Percentiles rank a stretch among this genome's conserved stretches.
Conservation (phyloP, 2,329 filamentous ascomycete species). For the Aulographum hederae region DNA sequence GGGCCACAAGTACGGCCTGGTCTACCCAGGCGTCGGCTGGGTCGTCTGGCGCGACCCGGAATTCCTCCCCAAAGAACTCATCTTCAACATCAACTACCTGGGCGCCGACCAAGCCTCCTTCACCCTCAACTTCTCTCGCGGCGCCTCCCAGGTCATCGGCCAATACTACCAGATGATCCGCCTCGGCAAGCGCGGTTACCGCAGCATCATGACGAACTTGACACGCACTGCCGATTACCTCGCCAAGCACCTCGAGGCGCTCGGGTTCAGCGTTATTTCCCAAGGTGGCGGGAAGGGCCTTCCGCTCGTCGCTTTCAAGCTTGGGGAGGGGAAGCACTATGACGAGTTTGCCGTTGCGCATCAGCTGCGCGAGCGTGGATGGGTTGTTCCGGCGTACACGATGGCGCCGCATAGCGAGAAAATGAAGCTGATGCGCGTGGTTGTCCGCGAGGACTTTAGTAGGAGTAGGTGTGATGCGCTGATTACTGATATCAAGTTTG, state of each 20-base stretch:
- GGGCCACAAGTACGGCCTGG: slow-evolving; percentile 67
- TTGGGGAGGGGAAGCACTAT: slow-evolving; percentile 37
- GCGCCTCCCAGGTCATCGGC: slow-evolving; percentile 82
- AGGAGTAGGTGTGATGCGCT: slow-evolving; percentile 65
- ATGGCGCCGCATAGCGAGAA: slow-evolving; percentile 72
- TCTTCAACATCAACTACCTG: slow-evolving; percentile 99
- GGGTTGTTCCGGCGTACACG: slow-evolving; percentile 91
- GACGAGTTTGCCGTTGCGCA: slow-evolving; percentile 48
- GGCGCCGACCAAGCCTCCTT: slow-evolving; percentile 85
- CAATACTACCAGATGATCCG: slow-evolving; percentile 97
- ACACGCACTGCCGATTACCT: slow-evolving; percentile 83
- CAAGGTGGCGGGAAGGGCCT: slow-evolving; percentile 59
- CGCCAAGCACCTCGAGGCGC: slow-evolving; percentile 46
- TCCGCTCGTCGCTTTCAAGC: slow-evolving; percentile 77
- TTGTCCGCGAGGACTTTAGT: slow-evolving; percentile 84
- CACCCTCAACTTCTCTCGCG: slow-evolving; percentile 94
- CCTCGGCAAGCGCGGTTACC: slow-evolving; percentile 81
- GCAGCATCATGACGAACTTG: slow-evolving; percentile 78
- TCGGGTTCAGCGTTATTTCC: slow-evolving; percentile 82
- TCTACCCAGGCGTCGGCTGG: slow-evolving; percentile 87
- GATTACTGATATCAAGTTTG: slow-evolving; percentile 60
- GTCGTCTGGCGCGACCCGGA: slow-evolving; percentile 73
- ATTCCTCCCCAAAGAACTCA: slow-evolving; percentile 73
- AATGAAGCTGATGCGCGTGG: slow-evolving; percentile 81
- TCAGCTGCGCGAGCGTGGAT: slow-evolving; percentile 68